Evolutionary conservation across 2,329 filamentous ascomycete genomes (phyloP), one percentile per base, ranked within the genome.

Genomic region (Ascochyta pisi): DNA sequence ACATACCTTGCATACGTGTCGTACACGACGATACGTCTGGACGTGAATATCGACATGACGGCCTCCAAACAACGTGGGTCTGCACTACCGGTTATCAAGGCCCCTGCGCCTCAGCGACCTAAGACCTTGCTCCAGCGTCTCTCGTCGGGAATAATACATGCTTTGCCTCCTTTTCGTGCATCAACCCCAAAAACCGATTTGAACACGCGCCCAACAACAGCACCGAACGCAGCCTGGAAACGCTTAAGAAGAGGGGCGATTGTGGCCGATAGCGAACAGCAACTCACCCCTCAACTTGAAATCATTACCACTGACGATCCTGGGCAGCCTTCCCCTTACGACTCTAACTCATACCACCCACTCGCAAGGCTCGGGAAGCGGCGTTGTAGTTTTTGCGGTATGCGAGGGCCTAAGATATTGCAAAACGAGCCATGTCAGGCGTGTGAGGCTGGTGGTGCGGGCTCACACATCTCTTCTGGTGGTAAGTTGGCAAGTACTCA

Each of bases 341-440:
- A 70, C 42, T 39, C 63, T 1, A 50, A 56, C 8, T 34, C 24
- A 3, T 65, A 67, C 33, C 56, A 64, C 40, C 67, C 63, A 0
- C 68, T 67, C 40, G 49, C 61, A 6, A 60, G 44, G 12, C 57
- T 68, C n/a, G 65, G 70, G 38, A 52, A 56, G 9, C 38, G 48
- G 13, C 42, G 41, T 12, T 64, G 54, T 38, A 45, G 35, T n/a
- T 55, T 61, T 37, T 68, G 62, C 44, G 62, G 60, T n/a, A 53
- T 65, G 45, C 48, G 52, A 31, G 49, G 57, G 15, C 34, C 58
- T 31, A 39, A 45, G 38, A 51, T 48, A 15, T n/a, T 35, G 9
- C 22, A 52, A 1, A 57, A 48, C 38, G 41, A 42, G 5, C 63
- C 60, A n/a, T 68, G 63, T 50, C 29, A 41, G 3, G 54, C 56